phyloP scores from a whole-genome alignment of 148 eudicot genomes.

The Beta vulgaris region DNA sequence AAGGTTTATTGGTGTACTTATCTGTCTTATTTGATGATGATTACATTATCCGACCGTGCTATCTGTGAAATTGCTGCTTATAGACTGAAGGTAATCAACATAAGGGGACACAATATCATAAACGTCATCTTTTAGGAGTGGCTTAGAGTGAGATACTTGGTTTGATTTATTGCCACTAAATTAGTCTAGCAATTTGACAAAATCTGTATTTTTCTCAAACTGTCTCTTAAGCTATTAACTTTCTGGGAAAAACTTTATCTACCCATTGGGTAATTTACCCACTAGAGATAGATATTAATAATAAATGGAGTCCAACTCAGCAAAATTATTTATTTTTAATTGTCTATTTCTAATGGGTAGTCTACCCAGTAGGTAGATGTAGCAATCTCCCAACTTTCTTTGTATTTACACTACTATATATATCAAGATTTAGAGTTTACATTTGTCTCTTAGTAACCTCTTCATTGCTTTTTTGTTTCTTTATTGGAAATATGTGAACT shows the following conservation, averaged over 20 bases:
- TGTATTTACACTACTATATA: neutral
- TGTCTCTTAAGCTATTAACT: too few relatives aligned
- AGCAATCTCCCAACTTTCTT: too few relatives aligned
- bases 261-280: too few relatives aligned
- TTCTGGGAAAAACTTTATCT: too few relatives aligned
- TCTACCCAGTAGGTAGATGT: too few relatives aligned
- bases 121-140: slow-evolving; percentile 19
- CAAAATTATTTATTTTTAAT: too few relatives aligned
- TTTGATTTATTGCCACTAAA: slow-evolving; percentile 17
- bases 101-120: neutral
- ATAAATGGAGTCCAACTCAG: too few relatives aligned
- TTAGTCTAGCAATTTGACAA: slow-evolving; percentile 1
- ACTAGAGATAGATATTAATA: too few relatives aligned
- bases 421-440: neutral
- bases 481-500: too few relatives aligned
- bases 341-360: too few relatives aligned
- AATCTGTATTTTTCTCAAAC: neutral
- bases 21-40: neutral
- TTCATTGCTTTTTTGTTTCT: neutral
- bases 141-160: slow-evolving; percentile 25
- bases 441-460: neutral
- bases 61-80: neutral
- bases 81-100: neutral
- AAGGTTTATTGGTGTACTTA: neutral
- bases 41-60: neutral